Base-by-base conservation (phyloP, 495 filamentous ascomycete species). In the Niebla homalea region DNA sequence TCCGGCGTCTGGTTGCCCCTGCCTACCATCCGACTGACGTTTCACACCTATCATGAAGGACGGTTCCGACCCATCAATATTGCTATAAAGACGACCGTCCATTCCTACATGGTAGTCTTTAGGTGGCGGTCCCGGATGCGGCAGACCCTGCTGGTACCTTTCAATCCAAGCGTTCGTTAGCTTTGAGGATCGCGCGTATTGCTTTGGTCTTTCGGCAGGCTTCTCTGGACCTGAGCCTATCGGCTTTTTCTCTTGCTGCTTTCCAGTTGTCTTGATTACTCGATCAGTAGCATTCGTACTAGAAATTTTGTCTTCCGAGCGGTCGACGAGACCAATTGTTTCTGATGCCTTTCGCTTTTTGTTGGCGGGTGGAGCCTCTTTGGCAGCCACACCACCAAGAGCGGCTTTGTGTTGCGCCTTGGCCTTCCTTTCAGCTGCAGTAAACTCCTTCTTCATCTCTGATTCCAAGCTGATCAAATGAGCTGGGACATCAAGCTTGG, bases 381-480 rank as follows among this genome's bases (percentile, higher is more conserved):
- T 41, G 36, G 16, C 19, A 4, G 20, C 19, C n/a, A 46, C 25
- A 38, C 43, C 46, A 23, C 29, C 26, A 1, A 42, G 36, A 23
- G 50, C 46, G 10, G 51, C 52, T 45, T 60, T 60, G 1, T 57
- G n/a, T 6, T 64, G 57, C 21, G 64, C 63, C 49, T 69, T 76
- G 8, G 66, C 64, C 54, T 71, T 74, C 19, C 65, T 62, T 23
- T 74, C 68, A 6, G 62, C 64, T 49, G 67, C 69, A 5, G 60
- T 56, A 62, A 68, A 78, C 26, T 78, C 68, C 48, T 70, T 76
- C 65, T 68, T 76, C 57, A 79, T 54, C 29, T 71, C 68, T n/a
- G 58, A 38, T 60, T 80, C 76, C 18, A 78, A 36, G 48, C 61
- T 65, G 49, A 42, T 37, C 22, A 77, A 62, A 29, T 62, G 51